phyloP scores from a whole-genome alignment of 1,284 basidiomycete species.

The Vanrija pseudolonga region DNA sequence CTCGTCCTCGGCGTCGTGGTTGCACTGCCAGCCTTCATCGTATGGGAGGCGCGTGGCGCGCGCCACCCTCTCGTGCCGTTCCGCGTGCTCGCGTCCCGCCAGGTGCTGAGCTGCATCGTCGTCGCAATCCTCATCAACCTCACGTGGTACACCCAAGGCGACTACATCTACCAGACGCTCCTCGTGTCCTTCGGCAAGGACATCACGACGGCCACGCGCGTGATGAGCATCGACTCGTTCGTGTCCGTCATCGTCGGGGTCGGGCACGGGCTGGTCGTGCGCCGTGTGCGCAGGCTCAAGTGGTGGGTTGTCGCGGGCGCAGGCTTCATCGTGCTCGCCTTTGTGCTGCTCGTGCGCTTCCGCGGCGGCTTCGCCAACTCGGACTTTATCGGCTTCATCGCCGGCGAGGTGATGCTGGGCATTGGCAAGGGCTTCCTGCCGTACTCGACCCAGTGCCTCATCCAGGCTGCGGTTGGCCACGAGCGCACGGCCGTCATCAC shows the following conservation, averaged over 20 bases:
- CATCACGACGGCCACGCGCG: slow-evolving; percentile 43
- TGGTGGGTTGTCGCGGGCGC: slow-evolving; percentile 45
- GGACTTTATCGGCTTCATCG: slow-evolving; percentile 43
- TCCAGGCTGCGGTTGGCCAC: slow-evolving; percentile 49
- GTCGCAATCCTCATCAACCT: slow-evolving; percentile 49
- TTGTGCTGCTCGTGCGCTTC: slow-evolving; percentile 50
- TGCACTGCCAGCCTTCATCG: slow-evolving; percentile 42
- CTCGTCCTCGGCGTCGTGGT: slow-evolving; percentile 46
- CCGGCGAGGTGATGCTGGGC: slow-evolving; percentile 49
- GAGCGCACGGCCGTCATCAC: slow-evolving; percentile 49
- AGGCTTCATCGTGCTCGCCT: slow-evolving; percentile 33
- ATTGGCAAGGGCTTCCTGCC: slow-evolving; percentile 48
- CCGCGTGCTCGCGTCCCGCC: slow-evolving; percentile 45
- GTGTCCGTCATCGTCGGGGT: slow-evolving; percentile 45
- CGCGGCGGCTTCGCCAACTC: slow-evolving; percentile 37
- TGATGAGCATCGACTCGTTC: slow-evolving; percentile 50
- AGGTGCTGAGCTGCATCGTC: slow-evolving; percentile 43
- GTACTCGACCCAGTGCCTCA: slow-evolving; percentile 48
- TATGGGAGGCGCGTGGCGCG: slow-evolving; percentile 46
- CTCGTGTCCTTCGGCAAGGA: slow-evolving; percentile 48
- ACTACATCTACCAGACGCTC: slow-evolving; percentile 47
- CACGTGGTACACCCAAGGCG: slow-evolving; percentile 46
- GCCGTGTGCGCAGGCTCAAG: slow-evolving; percentile 47
- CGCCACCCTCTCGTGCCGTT: slow-evolving; percentile 48
- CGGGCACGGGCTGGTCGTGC: slow-evolving; percentile 43